Percentiles rank a stretch among this genome's conserved stretches.
Conservation (phyloP, 257 asterid genomes). For the Catharanthus roseus region DNA sequence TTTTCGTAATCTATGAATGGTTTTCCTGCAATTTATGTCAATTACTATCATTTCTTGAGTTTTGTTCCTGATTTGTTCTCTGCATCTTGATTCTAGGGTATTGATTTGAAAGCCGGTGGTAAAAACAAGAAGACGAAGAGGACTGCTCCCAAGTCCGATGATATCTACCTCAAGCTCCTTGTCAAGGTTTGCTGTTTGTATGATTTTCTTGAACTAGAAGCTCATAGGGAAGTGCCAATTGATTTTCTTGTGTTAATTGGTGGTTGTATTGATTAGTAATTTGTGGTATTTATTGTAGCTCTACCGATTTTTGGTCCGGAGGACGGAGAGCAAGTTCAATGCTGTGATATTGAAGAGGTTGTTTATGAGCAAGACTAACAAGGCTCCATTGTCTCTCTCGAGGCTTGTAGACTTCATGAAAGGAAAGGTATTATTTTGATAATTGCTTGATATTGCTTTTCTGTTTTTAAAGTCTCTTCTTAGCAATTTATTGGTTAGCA, state of each 20-base stretch:
- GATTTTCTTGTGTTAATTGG: neutral
- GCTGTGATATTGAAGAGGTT: slow-evolving; percentile 37
- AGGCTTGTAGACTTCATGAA: slow-evolving; percentile 23
- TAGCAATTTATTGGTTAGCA: neutral
- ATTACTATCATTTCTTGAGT: neutral
- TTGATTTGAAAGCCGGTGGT: slow-evolving; percentile 44
- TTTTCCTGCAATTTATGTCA: neutral
- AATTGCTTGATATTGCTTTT: neutral
- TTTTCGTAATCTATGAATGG: neutral
- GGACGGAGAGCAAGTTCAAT: slow-evolving; percentile 36
- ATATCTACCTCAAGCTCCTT: slow-evolving; percentile 40
- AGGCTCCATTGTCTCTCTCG: slow-evolving; percentile 35
- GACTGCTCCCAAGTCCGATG: slow-evolving; percentile 38
- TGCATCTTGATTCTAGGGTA: slow-evolving; percentile 22
- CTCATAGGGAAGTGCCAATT: neutral
- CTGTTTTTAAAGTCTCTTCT: neutral
- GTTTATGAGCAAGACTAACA: slow-evolving; percentile 40
- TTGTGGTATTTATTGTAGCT: slow-evolving; percentile 9
- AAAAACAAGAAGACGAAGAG: slow-evolving; percentile 35
- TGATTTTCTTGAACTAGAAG: neutral
- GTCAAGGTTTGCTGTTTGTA: slow-evolving; percentile 22
- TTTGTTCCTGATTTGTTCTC: neutral
- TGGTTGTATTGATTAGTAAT: neutral
- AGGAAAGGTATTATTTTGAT: slow-evolving; percentile 24
- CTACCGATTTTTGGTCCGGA: slow-evolving; percentile 36